Evolutionary conservation across 1,139 yeast genomes (phyloP).

Genomic region (Magnusiomyces paraingens): DNA sequence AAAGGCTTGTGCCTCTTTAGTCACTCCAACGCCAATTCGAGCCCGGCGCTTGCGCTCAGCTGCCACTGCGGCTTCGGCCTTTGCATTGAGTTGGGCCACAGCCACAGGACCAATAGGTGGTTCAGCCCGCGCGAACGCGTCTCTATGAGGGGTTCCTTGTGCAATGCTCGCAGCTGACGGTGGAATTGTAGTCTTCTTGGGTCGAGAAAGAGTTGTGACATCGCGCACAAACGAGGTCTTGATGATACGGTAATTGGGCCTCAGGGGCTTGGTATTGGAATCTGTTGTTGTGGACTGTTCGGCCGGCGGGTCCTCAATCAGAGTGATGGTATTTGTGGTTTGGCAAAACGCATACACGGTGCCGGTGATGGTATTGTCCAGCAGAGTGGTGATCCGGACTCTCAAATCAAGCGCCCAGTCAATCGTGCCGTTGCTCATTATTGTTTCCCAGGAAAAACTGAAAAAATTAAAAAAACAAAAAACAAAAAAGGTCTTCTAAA

Average conservation of each 20-base stretch:
- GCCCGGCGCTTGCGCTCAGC: constrained; percentile 21
- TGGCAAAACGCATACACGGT: constrained; percentile 55
- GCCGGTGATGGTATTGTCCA: constrained; percentile 55
- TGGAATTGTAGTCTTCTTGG: constrained; percentile 17
- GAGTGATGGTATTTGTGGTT: constrained; percentile 37
- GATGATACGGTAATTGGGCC: constrained; percentile 44
- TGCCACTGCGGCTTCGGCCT: constrained; percentile 23
- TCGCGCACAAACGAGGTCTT: constrained; percentile 55
- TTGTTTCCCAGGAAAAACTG: neutral
- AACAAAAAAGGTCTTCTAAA: too few species aligned
- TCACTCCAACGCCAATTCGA: constrained; percentile 37
- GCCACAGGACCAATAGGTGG: constrained; percentile 30
- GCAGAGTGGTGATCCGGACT: constrained; percentile 53
- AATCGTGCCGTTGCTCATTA: constrained; percentile 13
- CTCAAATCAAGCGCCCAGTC: constrained; percentile 29
- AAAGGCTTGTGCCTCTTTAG: constrained; percentile 43
- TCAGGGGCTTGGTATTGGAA: constrained; percentile 16
- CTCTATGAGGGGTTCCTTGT: constrained; percentile 13
- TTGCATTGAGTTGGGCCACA: constrained; percentile 23
- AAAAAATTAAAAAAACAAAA: too few species aligned
- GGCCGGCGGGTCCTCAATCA: constrained; percentile 24
- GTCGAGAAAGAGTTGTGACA: constrained; percentile 42
- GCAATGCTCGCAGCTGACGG: constrained; percentile 13
- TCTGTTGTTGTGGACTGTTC: constrained; percentile 6
- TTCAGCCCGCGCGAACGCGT: constrained; percentile 22